These are phyloP conservation scores for Daldinia eschscholtzii DNA, from an alignment of 2,329 filamentous ascomycete species.

Conservation along the genomic window DNA sequence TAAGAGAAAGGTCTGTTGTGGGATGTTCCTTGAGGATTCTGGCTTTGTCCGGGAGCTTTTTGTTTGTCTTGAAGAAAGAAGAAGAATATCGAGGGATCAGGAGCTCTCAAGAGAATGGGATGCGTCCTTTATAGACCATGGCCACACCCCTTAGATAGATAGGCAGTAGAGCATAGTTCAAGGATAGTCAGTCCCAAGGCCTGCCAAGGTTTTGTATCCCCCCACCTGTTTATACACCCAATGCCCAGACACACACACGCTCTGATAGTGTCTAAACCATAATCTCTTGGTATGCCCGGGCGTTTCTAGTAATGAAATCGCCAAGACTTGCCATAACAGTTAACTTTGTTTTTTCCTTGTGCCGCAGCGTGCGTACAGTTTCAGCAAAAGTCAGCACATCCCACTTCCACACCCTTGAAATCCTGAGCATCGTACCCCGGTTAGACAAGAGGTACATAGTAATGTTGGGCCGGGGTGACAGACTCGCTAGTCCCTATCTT, in stretches of 20 bases:
- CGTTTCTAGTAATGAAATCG: slow-evolving; percentile 43
- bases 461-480: slow-evolving; percentile 24
- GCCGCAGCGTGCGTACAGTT: slow-evolving; percentile 42
- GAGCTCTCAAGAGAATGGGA: slow-evolving; percentile 26
- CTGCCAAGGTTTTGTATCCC: slow-evolving; percentile 32
- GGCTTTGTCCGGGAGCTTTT: slow-evolving; percentile 34
- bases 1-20: not conserved
- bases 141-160: slow-evolving; percentile 23
- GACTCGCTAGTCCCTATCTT: slow-evolving; percentile 34
- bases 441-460: slow-evolving; percentile 20
- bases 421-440: slow-evolving; percentile 36
- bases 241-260: slow-evolving; percentile 21
- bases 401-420: slow-evolving; percentile 31
- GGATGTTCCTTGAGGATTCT: slow-evolving; percentile 13
- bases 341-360: slow-evolving; percentile 18
- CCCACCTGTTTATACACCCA: slow-evolving; percentile 31
- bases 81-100: slow-evolving; percentile 13
- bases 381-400: slow-evolving; percentile 37
- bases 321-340: slow-evolving; percentile 49
- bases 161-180: slow-evolving; percentile 5
- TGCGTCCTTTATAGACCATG: slow-evolving; percentile 37
- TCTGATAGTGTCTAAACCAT: slow-evolving; percentile 15
- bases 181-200: slow-evolving; percentile 9
- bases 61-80: slow-evolving; percentile 29
- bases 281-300: slow-evolving; percentile 19